These are phyloP conservation scores for Magnolia sinica DNA, from an alignment of 164 flowering plant genomes.

Conservation along the genomic window DNA sequence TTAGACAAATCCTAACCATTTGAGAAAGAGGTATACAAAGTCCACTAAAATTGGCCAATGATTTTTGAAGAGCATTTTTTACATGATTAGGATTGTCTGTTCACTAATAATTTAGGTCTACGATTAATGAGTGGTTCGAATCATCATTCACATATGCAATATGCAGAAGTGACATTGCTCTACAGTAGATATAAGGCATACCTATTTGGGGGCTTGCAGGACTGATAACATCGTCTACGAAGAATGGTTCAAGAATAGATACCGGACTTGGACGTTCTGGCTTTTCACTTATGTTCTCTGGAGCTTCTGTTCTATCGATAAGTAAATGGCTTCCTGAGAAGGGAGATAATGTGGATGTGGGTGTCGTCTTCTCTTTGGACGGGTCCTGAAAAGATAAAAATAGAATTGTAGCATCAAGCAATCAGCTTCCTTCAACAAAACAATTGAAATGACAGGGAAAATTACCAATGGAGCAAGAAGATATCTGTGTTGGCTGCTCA, in stretches of 20 bases:
- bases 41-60: not conserved
- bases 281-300: conserved; percentile 26
- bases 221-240: conserved; percentile 61
- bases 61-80: not conserved
- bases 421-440: not conserved
- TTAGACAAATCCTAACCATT: too few relatives aligned
- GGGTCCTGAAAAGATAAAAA: conserved; percentile 32
- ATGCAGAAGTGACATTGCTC: not conserved
- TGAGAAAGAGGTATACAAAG: not conserved
- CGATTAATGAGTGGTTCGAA: not conserved
- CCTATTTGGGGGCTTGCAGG: conserved; percentile 52
- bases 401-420: not conserved
- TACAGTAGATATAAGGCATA: conserved; percentile 21
- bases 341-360: conserved; percentile 23
- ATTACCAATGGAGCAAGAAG: not conserved
- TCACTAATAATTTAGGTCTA: not conserved
- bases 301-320: conserved; percentile 27
- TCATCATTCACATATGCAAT: not conserved
- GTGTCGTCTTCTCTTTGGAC: conserved; percentile 23
- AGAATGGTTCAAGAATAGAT: conserved; percentile 79
- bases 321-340: conserved; percentile 32
- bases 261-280: conserved; percentile 74
- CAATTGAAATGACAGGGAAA: not conserved
- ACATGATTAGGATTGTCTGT: not conserved
- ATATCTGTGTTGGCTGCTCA: not conserved